Conservation (phyloP, 352 stramenopile genomes). For the Phytophthora sp. region DNA sequence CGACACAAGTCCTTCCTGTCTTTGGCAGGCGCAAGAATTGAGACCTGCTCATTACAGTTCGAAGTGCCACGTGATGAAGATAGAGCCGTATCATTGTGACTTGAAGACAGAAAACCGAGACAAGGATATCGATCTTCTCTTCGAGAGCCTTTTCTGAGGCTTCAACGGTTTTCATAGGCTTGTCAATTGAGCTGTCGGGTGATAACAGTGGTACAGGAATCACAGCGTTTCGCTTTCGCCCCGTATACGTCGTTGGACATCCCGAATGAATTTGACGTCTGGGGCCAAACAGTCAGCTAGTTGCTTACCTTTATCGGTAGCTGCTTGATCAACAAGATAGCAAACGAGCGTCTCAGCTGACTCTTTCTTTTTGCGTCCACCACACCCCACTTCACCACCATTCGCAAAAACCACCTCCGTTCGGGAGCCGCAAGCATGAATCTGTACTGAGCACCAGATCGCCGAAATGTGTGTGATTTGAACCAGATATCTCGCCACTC, state of each 20-base stretch:
- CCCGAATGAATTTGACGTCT: neutral
- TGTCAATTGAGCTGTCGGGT: neutral
- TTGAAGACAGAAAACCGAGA: conserved; percentile 1
- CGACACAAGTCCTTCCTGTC: conserved; percentile 7
- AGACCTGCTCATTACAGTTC: neutral
- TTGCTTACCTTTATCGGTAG: conserved; percentile 15
- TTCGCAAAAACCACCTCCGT: conserved; percentile 6
- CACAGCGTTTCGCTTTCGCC: neutral
- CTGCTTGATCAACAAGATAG: conserved; percentile 14
- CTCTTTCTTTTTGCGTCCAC: conserved; percentile 21
- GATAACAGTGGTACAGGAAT: too few relatives aligned
- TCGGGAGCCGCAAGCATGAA: conserved; percentile 21
- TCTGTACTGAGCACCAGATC: conserved; percentile 16
- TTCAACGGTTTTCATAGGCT: conserved; percentile 7
- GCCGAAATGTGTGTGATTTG: conserved; percentile 14
- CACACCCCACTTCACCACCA: conserved; percentile 18
- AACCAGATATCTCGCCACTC: conserved; percentile 14
- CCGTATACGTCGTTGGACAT: conserved; percentile 1
- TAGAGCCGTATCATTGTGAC: neutral
- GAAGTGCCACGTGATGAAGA: neutral
- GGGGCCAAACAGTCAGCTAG: conserved; percentile 9
- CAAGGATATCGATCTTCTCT: conserved; percentile 3
- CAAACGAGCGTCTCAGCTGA: conserved; percentile 15
- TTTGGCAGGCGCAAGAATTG: conserved; percentile 7
- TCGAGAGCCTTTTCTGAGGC: neutral